These are phyloP conservation scores for Lachnellula suecica DNA, from an alignment of 2,329 filamentous ascomycete species.

Conservation along the genomic window DNA sequence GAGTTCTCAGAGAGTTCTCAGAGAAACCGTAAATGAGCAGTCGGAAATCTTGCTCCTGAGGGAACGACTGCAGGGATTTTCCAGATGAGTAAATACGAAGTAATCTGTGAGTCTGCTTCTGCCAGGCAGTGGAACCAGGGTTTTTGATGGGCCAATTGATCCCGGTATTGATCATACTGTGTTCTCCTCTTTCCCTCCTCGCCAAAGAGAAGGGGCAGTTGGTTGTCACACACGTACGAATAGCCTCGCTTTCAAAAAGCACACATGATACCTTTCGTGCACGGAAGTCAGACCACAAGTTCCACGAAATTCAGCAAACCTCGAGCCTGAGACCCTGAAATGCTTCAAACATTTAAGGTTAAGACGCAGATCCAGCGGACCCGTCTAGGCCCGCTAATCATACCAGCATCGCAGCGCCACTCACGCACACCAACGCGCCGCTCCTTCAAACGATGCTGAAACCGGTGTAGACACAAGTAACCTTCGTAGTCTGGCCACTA, in stretches of 20 bases:
- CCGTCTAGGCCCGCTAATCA: not conserved
- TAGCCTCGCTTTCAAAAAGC: no score
- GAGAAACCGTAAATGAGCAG: no score
- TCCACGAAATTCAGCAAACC: not conserved
- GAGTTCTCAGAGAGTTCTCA: no score
- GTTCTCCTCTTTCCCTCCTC: not conserved
- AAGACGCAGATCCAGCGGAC: not conserved
- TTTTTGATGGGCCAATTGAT: not conserved
- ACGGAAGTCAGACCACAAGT: no score
- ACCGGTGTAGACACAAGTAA: not conserved
- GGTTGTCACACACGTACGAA: no score
- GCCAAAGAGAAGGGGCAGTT: not conserved
- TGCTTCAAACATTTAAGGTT: slow-evolving; percentile 1
- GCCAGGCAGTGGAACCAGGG: not conserved
- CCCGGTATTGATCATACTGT: not conserved
- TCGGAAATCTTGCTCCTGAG: not conserved
- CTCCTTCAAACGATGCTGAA: slow-evolving; percentile 7
- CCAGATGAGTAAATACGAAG: no score
- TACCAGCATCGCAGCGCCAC: not conserved
- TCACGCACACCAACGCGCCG: not conserved
- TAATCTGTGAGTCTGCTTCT: no score
- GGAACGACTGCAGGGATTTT: not conserved
- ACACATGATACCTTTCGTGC: not conserved
- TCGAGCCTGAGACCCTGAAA: not conserved
- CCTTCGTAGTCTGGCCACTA: no score